Base-by-base conservation (phyloP, 2,329 filamentous ascomycete genomes). In the Passalora sequoiae region DNA sequence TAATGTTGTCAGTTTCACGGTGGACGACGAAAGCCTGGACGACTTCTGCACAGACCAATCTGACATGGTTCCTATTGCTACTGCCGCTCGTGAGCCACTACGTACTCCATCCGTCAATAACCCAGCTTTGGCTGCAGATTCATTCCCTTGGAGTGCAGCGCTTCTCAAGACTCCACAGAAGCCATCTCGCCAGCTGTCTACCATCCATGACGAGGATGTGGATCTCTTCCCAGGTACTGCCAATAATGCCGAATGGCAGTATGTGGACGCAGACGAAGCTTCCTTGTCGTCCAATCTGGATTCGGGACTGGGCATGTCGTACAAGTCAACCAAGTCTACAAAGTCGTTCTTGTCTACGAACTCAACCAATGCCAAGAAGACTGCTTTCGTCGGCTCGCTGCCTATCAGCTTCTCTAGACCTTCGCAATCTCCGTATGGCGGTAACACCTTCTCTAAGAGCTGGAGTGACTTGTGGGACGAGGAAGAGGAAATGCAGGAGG, bases 381-480 rank as follows among this genome's bases (percentile, higher is more conserved):
- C 86, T 4, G 91, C 92, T 62, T 81, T 60, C 35, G 53, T 60
- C 50, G 86, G 89, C 67, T 85, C 84, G 10, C 81, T 92, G 61
- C 84, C 87, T 1, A 70, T 74, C 80, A 50, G 61, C 71, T 58
- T 64, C 54, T 57, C 55, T 69, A 75, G 63, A 76, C 78, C 29
- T 72, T 83, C 55, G 73, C 78, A 41, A 49, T 78, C 46, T 40
- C 54, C 57, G 9, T 60, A 61, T 25, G 49, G 51, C 36, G 45
- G 47, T 47, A 57, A 44, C 42, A 36, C 33, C 36, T 86, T 94
- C 36, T 95, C 92, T 44, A 97, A 97, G 83, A 97, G 92, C 73
- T 98, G 92, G 92, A 95, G 89, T 60, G 92, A 98, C 65, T 81
- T 97, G 66, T 96, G 89, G 84, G 91, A 97, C 46, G 91, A 97